Percentiles rank a stretch among this genome's conserved stretches.
These are phyloP conservation scores for Coemansia sp. DNA, from an alignment of 371 early-diverging fungal species.

Conservation along the genomic window DNA sequence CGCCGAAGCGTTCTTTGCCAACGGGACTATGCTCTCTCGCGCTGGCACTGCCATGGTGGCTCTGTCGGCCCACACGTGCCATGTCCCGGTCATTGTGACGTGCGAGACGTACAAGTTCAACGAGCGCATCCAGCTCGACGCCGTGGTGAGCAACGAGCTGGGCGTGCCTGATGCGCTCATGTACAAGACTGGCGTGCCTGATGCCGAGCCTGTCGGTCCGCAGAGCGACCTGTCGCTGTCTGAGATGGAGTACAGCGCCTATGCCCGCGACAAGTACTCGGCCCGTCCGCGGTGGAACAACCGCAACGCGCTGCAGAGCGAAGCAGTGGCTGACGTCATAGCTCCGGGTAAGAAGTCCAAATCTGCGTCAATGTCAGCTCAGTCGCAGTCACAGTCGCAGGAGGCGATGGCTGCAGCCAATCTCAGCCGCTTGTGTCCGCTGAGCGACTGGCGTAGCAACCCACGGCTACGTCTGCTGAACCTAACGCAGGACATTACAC, in stretches of 20 bases:
- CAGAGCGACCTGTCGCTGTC: conserved; percentile 32
- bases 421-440: conserved; percentile 42
- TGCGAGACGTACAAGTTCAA: conserved; percentile 97
- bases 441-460: conserved; percentile 66
- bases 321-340: conserved; percentile 14
- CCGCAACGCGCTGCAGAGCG: conserved; percentile 15
- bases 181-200: conserved; percentile 42
- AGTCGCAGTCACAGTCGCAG: conserved; percentile 14
- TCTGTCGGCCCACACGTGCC: conserved; percentile 81
- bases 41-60: conserved; percentile 92
- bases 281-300: conserved; percentile 51
- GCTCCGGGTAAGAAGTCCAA: conserved; percentile 19
- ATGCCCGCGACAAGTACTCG: conserved; percentile 50
- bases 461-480: conserved; percentile 75
- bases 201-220: conserved; percentile 42
- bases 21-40: conserved; percentile 90
- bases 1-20: conserved; percentile 86
- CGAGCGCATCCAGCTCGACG: conserved; percentile 89
- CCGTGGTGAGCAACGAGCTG: conserved; percentile 93
- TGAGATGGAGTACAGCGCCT: conserved; percentile 49
- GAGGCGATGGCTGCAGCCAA: conserved; percentile 22
- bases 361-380: conserved; percentile 8
- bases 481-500: conserved; percentile 90
- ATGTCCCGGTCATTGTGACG: conserved; percentile 92
- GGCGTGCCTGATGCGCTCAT: conserved; percentile 57